Conservation (phyloP, 2,329 filamentous ascomycete genomes). For the Colletotrichum plurivorum region DNA sequence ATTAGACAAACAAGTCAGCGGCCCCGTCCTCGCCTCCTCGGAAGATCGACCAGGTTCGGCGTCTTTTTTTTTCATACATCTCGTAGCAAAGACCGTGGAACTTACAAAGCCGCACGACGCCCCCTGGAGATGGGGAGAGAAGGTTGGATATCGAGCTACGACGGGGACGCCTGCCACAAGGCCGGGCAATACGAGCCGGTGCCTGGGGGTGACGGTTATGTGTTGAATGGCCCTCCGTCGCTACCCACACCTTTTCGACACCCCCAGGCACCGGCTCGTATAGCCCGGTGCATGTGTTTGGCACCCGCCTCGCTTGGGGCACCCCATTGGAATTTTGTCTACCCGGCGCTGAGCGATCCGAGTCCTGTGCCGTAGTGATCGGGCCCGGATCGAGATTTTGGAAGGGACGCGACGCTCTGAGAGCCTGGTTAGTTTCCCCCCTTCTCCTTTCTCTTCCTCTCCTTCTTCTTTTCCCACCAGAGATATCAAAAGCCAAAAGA, state of each 20-base stretch:
- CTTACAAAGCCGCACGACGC: conserved; percentile 53
- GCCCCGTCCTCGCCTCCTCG: too few species aligned
- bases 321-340: conserved; percentile 48
- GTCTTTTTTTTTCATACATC: conserved; percentile 62
- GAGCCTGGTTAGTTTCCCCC: conserved; percentile 47
- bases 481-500: too few species aligned
- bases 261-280: conserved; percentile 49
- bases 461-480: conserved; percentile 25
- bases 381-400: conserved; percentile 51
- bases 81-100: conserved; percentile 56
- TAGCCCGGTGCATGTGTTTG: conserved; percentile 35
- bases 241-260: conserved; percentile 51
- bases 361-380: conserved; percentile 45
- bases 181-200: conserved; percentile 50
- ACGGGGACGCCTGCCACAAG: conserved; percentile 55
- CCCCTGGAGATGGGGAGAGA: conserved; percentile 45
- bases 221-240: conserved; percentile 52
- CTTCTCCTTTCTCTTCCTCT: neutral
- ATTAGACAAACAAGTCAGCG: conserved; percentile 49
- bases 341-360: conserved; percentile 44
- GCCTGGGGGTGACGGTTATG: conserved; percentile 45
- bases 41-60: too few species aligned
- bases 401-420: conserved; percentile 52
- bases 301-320: too few species aligned
- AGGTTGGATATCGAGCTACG: conserved; percentile 60